A percentile compares a stretch with the other conserved stretches of the same genome.
phyloP scores from a whole-genome alignment of 2,329 filamentous ascomycete genomes.

The Neofusicoccum kwambonambiense region DNA sequence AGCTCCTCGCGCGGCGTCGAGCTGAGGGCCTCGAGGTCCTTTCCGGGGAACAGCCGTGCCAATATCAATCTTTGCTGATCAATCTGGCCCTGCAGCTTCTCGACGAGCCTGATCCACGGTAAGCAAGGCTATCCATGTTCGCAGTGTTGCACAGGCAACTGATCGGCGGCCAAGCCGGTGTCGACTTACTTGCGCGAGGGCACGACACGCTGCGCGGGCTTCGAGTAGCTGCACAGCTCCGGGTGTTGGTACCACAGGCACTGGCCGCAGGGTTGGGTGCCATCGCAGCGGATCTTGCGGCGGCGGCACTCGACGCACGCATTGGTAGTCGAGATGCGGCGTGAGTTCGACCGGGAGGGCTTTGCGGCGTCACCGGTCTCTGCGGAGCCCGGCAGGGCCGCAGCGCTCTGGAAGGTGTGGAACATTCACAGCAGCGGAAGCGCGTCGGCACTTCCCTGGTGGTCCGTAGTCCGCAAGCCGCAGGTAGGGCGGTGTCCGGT shows the following conservation, averaged over 20 bases:
- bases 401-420: conserved; percentile 43
- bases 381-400: background rate
- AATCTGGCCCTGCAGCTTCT: conserved; percentile 52
- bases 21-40: conserved; percentile 40
- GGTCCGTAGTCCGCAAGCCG: no score
- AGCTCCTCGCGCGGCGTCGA: conserved; percentile 45
- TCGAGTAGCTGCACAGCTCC: conserved; percentile 77
- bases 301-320: conserved; percentile 76
- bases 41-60: conserved; percentile 43
- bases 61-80: conserved; percentile 47
- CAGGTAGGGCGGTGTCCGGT: background rate
- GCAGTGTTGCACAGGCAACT: background rate
- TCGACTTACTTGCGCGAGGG: conserved; percentile 70
- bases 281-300: conserved; percentile 81
- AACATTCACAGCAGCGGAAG: conserved; percentile 35
- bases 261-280: conserved; percentile 76
- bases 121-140: conserved; percentile 57
- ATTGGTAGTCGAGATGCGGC: conserved; percentile 52
- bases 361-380: conserved; percentile 26
- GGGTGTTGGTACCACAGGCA: conserved; percentile 79
- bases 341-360: conserved; percentile 36
- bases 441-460: background rate
- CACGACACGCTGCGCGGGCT: conserved; percentile 72
- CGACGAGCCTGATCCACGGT: conserved; percentile 56
- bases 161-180: background rate